Base-by-base conservation (phyloP, 345 rosid genomes). In the Lenwebbia sp. region DNA sequence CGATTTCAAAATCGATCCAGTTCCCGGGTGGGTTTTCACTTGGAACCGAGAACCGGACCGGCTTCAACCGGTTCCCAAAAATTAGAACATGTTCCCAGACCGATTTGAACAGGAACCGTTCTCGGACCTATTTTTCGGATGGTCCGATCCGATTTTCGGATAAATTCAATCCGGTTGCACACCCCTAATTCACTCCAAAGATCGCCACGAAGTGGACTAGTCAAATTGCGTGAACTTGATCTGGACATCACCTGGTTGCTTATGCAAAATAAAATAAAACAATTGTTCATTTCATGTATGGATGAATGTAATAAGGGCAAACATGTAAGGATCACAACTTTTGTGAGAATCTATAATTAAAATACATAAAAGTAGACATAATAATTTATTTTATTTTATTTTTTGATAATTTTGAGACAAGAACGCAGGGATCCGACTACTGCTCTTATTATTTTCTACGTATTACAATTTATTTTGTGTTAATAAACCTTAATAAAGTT, bases 391-490 rank as follows among this genome's bases (percentile, higher is more conserved):
- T 65, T 5, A 65, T 17, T 33, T 33, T 1, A 7, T 7, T 60
- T 33, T 33, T 65, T 1, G 0, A 65, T 19, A 10, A 19, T 21
- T 70, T 70, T 1, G 7, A 37, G 47, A 70, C 3, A 21, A 70
- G 25, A 10, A 10, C 4, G 6, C 2, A 19, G 1, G 37, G 26
- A 70, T 0, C 26, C 10, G 0, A 5, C 78, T 33, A 33, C 0
- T 8, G 1, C 6, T 70, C 15, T 30, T 65, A 17, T 33, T 33
- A 8, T 65, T 65, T 0, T 33, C 13, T 30, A 4, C 13, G 0
- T 0, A 33, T 65, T 0, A 65, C 25, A 33, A 10, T 30, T 65
- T 17, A 33, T 4, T 65, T 17, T 33, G 21, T 17, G 13, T 65
- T 65, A 30, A 65, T 30, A 15, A 30, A 62, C 22, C 23, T 30